Conservation (phyloP, 148 eudicot species). For the Amaranthus palmeri region DNA sequence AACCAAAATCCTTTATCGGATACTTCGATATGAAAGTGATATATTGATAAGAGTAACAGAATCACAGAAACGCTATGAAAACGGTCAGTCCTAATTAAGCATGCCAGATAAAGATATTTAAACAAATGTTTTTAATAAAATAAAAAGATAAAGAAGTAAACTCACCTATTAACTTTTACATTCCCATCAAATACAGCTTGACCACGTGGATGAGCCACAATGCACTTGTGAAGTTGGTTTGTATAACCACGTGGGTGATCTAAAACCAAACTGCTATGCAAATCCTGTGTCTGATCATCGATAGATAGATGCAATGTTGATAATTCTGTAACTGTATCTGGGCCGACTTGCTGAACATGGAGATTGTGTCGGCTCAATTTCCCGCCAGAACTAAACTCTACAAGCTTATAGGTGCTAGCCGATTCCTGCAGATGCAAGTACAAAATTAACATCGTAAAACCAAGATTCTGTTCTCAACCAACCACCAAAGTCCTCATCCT, state of each 20-base stretch:
- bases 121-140: no score
- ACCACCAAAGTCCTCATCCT: not conserved
- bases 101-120: not conserved
- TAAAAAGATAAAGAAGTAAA: not conserved
- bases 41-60: not conserved
- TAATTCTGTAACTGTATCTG: constrained; percentile 76
- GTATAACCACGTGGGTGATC: constrained; percentile 85
- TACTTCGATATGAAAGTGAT: not conserved
- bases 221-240: constrained; percentile 92
- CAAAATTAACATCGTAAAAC: constrained; percentile 13
- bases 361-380: constrained; percentile 90
- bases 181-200: constrained; percentile 97
- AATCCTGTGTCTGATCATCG: constrained; percentile 75
- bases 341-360: constrained; percentile 83
- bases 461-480: not conserved
- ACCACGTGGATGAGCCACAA: constrained; percentile 80
- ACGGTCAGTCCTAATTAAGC: not conserved
- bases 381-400: constrained; percentile 87
- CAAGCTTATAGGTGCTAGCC: constrained; percentile 75
- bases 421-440: constrained; percentile 47
- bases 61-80: not conserved
- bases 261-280: constrained; percentile 72
- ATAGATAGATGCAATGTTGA: constrained; percentile 75
- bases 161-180: constrained; percentile 76
- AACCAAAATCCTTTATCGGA: not conserved